Evolutionary conservation across 805 yeast genomes (phyloP), one percentile per base, ranked within the genome.

Genomic region (Cyberlindnera maclurae): DNA sequence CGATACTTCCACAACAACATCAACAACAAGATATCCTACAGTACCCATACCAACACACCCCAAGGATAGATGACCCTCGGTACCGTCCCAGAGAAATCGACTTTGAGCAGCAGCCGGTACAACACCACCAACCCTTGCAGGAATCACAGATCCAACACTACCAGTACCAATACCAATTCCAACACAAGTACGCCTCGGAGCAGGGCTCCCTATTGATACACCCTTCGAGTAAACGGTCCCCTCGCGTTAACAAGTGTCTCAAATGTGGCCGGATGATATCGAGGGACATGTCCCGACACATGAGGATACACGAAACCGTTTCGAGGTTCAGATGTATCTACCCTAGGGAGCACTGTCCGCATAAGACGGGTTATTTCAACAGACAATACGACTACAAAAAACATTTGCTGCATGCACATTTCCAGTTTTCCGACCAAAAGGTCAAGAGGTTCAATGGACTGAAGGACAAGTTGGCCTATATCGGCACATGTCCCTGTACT

Each of bases 371-470:
- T 22, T 73, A 65, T 49, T 79, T 79, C 61, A 79, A 79, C 58
- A 62, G 86, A 35, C 82, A 81, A 5, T 79, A 79, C 54, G 86
- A 79, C 54, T 77, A 64, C 63, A 79, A 79, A 51, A 79, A 79
- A 51, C 86, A 79, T 51, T 56, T 79, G 38, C 58, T 79, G 30
- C 79, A 77, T 51, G 63, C 70, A 37, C 86, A 79, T 47, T 79
- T 79, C 52, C 55, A 54, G 34, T 77, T 77, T 52, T 79, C 75
- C 45, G 64, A 73, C 41, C 47, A 48, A 12, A 61, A 63, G 4
- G 51, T 43, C 2, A 47, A 40, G 22, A 62, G 64, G 31, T 30
- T 38, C 18, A 73, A 72, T 42, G 75, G 73, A 40, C 57, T 79
- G 40, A 66, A 64, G 37, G 79, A 75, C 39, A 77, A 77, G 51